Conservation (phyloP, 352 stramenopile genomes). For the Blastocystis sp. region DNA sequence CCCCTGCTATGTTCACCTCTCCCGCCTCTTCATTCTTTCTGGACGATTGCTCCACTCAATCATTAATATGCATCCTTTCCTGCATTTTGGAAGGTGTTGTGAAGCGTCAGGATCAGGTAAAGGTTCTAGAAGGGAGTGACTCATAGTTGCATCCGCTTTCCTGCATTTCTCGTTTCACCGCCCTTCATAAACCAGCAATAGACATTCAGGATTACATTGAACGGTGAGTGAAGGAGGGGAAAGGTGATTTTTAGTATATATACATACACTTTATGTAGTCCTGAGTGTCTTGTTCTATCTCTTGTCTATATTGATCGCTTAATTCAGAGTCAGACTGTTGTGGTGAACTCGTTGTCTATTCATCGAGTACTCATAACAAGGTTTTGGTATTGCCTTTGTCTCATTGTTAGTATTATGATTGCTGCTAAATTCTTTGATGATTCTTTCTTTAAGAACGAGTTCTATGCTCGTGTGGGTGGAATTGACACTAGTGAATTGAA, state of each 20-base stretch:
- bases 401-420: conserved; percentile 14
- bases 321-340: conserved; percentile 44
- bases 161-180: conserved; percentile 15
- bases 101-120: not conserved
- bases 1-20: not conserved
- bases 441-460: not conserved
- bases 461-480: conserved; percentile 21
- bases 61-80: not conserved
- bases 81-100: conserved; percentile 44
- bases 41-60: not conserved
- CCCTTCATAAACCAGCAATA: not conserved
- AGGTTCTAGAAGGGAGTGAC: not conserved
- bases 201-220: conserved; percentile 15
- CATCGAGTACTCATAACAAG: conserved; percentile 52
- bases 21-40: not conserved
- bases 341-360: conserved; percentile 26
- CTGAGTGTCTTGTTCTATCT: conserved; percentile 13
- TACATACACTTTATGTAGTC: not conserved
- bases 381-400: not conserved
- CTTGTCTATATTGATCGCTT: conserved; percentile 56
- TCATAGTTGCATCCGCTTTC: not conserved
- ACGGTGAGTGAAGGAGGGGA: not conserved
- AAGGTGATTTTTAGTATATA: not conserved
- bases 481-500: not conserved
- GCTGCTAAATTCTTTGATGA: conserved; percentile 38